A percentile compares a stretch with the other conserved stretches of the same genome.
Conservation (phyloP, 129 eudicot species). For the Tagetes patula region DNA sequence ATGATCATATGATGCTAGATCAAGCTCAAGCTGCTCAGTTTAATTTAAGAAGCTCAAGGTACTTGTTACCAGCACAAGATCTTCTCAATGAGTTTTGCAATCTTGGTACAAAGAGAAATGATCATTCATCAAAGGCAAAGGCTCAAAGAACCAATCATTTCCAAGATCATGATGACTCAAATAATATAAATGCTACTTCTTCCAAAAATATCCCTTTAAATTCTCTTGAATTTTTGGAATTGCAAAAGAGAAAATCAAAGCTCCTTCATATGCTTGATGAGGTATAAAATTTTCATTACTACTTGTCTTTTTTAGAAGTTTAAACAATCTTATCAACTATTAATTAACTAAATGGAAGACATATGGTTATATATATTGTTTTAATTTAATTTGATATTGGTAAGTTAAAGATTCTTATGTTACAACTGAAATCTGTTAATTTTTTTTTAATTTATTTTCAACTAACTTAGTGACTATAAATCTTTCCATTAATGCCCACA, state of each 20-base stretch:
- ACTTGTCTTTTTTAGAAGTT: background rate
- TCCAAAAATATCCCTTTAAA: slow-evolving; percentile 50
- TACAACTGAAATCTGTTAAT: background rate
- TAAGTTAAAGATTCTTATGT: slow-evolving; percentile 17
- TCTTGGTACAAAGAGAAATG: slow-evolving; percentile 56
- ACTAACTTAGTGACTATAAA: slow-evolving; percentile 51
- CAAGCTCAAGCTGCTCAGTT: slow-evolving; percentile 28
- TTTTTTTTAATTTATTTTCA: slow-evolving; percentile 32
- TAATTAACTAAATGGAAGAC: slow-evolving; percentile 15
- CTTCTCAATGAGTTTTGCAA: slow-evolving; percentile 83
- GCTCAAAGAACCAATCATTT: slow-evolving; percentile 36
- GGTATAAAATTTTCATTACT: slow-evolving; percentile 40
- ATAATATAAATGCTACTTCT: slow-evolving; percentile 31
- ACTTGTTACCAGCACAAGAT: slow-evolving; percentile 72
- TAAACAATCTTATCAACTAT: slow-evolving; percentile 17
- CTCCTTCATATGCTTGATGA: slow-evolving; percentile 90
- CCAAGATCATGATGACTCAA: slow-evolving; percentile 39
- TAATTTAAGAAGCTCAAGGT: slow-evolving; percentile 70
- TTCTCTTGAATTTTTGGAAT: slow-evolving; percentile 73
- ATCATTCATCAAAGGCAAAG: slow-evolving; percentile 44
- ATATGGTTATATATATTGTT: background rate
- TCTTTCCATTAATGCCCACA: slow-evolving; percentile 73
- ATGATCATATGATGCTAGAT: slow-evolving; percentile 38
- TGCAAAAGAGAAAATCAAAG: slow-evolving; percentile 86
- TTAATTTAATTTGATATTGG: slow-evolving; percentile 6